These are phyloP conservation scores for Pittosporum tobira DNA, from an alignment of 129 eudicot genomes.

Conservation along the genomic window DNA sequence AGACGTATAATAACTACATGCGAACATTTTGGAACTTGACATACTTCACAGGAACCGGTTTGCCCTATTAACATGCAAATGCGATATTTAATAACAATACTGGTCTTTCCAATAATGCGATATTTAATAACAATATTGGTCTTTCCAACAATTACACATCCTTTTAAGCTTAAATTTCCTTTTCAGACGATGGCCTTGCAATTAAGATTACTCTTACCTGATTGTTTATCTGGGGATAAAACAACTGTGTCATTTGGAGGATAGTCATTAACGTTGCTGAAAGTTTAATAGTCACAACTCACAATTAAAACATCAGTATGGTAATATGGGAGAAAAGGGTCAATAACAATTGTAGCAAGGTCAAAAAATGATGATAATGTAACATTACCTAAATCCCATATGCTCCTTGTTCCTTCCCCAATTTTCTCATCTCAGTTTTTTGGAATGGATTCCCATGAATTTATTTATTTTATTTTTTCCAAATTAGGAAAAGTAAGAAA, in stretches of 20 bases:
- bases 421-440: too few species aligned
- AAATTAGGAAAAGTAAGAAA: too few species aligned
- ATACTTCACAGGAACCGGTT: slow-evolving; percentile 77
- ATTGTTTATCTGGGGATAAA: slow-evolving; percentile 64
- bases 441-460: too few species aligned
- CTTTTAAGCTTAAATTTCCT: background rate
- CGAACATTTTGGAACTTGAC: slow-evolving; percentile 98
- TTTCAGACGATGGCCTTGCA: too few species aligned
- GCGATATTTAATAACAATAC: background rate
- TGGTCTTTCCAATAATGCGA: too few species aligned
- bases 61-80: slow-evolving; percentile 41
- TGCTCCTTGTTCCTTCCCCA: slow-evolving; percentile 93
- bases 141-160: background rate
- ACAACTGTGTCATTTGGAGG: slow-evolving; percentile 74
- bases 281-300: slow-evolving; percentile 11
- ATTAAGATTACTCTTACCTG: slow-evolving; percentile 56
- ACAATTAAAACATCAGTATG: background rate
- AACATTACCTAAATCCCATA: slow-evolving; percentile 85
- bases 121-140: too few species aligned
- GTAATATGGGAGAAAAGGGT: background rate
- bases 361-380: slow-evolving; percentile 1
- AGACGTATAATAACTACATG: slow-evolving; percentile 34
- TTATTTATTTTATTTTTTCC: too few species aligned
- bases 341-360: background rate
- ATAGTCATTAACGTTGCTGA: slow-evolving; percentile 81